phyloP scores from a whole-genome alignment of 2,329 filamentous ascomycete genomes.

The Kalmusia sp. region DNA sequence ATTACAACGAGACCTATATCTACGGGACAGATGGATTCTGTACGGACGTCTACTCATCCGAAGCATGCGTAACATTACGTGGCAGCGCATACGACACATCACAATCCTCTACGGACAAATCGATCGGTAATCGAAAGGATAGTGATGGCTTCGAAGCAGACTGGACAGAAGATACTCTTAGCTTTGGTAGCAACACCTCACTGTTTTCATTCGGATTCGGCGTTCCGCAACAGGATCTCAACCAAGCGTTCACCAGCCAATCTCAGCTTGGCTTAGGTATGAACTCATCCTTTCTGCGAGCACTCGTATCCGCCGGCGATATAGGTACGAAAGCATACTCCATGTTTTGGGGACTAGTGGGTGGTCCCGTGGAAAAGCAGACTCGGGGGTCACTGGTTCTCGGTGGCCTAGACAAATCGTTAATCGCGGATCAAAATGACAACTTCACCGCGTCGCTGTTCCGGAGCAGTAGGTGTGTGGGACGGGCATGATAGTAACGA shows the following conservation, averaged over 20 bases:
- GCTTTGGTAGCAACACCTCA: constrained; percentile 13
- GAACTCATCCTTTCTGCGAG: constrained; percentile 40
- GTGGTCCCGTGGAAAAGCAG: constrained; percentile 23
- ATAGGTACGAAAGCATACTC: constrained; percentile 40
- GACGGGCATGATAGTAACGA: constrained; percentile 36
- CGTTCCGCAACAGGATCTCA: constrained; percentile 16
- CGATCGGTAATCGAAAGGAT: constrained; percentile 9
- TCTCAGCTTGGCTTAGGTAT: constrained; percentile 34
- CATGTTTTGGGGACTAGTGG: constrained; percentile 41
- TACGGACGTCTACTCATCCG: constrained; percentile 9
- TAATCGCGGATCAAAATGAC: constrained; percentile 19
- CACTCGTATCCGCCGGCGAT: constrained; percentile 27
- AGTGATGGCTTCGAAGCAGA: constrained; percentile 18
- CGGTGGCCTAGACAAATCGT: constrained; percentile 29
- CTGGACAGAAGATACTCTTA: constrained; percentile 18
- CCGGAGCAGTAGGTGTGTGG: constrained; percentile 24
- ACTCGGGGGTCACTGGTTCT: constrained; percentile 34
- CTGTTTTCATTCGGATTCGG: constrained; percentile 21
- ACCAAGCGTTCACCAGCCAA: constrained; percentile 20
- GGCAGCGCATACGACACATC: constrained; percentile 18
- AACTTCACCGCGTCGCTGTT: constrained; percentile 24
- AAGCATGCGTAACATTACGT: constrained; percentile 19
- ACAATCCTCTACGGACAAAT: constrained; percentile 13
- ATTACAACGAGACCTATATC: constrained; percentile 25
- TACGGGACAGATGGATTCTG: constrained; percentile 19